Conservation (phyloP, 2,329 filamentous ascomycete genomes). For the Xylariaceae sp. region DNA sequence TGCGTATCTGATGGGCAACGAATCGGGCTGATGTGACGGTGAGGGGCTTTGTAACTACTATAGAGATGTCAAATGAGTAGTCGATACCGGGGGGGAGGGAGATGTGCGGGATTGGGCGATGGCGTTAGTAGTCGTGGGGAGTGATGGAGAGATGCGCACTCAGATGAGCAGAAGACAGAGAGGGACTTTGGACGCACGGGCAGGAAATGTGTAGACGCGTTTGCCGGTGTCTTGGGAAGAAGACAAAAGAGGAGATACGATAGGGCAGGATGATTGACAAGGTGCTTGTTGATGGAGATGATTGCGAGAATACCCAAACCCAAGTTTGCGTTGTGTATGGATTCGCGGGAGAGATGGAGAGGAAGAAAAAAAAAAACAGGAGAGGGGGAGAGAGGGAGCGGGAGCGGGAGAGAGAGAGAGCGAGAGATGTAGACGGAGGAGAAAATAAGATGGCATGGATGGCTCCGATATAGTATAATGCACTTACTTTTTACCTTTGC, state of each 20-base stretch:
- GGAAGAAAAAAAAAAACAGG: background rate
- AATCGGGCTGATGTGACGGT: slow-evolving; percentile 1
- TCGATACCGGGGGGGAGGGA: slow-evolving; percentile 5
- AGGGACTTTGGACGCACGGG: background rate
- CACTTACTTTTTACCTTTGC: background rate
- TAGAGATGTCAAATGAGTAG: slow-evolving; percentile 6
- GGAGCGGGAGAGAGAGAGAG: background rate
- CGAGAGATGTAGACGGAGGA: background rate
- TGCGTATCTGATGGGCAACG: background rate
- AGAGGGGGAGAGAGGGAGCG: background rate
- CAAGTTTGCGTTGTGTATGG: too few relatives aligned
- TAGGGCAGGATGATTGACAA: slow-evolving; percentile 9
- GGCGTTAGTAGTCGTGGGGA: slow-evolving; percentile 3
- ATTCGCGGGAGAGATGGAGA: too few relatives aligned
- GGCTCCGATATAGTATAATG: background rate
- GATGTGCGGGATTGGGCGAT: slow-evolving; percentile 11
- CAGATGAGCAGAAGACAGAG: background rate
- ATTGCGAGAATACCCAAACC: too few relatives aligned
- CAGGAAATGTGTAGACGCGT: background rate
- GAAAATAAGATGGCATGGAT: background rate
- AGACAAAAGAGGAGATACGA: slow-evolving; percentile 4
- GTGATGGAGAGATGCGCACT: slow-evolving; percentile 11
- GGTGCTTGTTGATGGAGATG: too few relatives aligned
- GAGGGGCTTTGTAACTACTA: slow-evolving; percentile 4
- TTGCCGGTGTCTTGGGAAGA: background rate